Evolutionary conservation across 2,329 filamentous ascomycete genomes (phyloP), one percentile per base, ranked within the genome.

Genomic region (Clonostachys rhizophaga): DNA sequence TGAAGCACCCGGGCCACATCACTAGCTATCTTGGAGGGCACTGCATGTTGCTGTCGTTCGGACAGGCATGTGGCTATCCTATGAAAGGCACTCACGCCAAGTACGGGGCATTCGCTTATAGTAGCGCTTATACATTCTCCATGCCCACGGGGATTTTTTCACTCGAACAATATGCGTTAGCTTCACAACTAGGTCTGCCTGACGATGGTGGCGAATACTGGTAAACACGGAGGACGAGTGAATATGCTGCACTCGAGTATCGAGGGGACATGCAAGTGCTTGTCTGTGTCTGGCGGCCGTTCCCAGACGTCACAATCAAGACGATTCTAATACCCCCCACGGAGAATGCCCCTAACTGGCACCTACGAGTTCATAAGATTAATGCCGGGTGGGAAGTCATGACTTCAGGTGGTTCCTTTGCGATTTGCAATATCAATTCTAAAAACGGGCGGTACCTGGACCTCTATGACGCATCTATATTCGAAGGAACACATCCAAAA

Each of bases 61-160:
- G 88, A 2, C 87, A 92, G 62, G 84, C 84, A n/a, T 91, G 87
- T 64, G 84, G 87, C 62, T 91, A 91, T 60, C 84, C 87, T 1
- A 84, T 91, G 72, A 88, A 88, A 64, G 87, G 85, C 46, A 89
- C 87, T 0, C 87, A 91, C 62, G 86, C 87, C 51, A 91, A 91
- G 59, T 91, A 91, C 63, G 87, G 87, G 42, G 79, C 81, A 50
- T 91, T 91, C 59, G 86, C 86, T 6, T 91, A 91, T 66, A 87
- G 82, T 58, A 84, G 84, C 45, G 79, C 84, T 1, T 91, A 88
- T 61, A 86, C 76, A 17, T 91, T 91, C 67, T 88, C 84, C 0
- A 87, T 91, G 0, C 86, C 87, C 0, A 87, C 87, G 0, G 87
- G 88, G 0, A 76, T 83, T 16, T 88, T 89, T 63, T 84, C 84